A percentile compares a stretch with the other conserved stretches of the same genome.
phyloP scores from a whole-genome alignment of 2,329 filamentous ascomycete species.

The Trichoderma sp. region DNA sequence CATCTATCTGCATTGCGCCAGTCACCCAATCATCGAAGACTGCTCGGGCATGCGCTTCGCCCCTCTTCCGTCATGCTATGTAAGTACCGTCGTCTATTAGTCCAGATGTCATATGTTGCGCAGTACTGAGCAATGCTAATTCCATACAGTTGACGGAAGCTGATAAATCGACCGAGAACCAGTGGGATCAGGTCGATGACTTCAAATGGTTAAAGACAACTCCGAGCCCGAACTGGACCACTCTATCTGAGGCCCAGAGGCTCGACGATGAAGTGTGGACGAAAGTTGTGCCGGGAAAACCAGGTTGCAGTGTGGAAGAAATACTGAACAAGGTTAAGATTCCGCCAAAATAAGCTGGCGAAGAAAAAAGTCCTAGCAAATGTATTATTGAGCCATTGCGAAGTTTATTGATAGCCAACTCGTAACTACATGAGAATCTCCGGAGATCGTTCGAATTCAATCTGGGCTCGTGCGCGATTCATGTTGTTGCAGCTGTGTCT shows the following conservation, averaged over 20 bases:
- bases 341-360: slow-evolving; percentile 26
- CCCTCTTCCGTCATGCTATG: slow-evolving; percentile 68
- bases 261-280: slow-evolving; percentile 68
- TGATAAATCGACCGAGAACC: slow-evolving; percentile 54
- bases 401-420: not conserved
- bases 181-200: slow-evolving; percentile 91
- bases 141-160: slow-evolving; percentile 33
- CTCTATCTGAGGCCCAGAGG: slow-evolving; percentile 62
- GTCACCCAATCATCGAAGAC: slow-evolving; percentile 91
- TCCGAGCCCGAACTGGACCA: slow-evolving; percentile 83
- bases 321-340: slow-evolving; percentile 60
- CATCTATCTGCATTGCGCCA: slow-evolving; percentile 79
- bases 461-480: not conserved
- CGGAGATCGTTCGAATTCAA: not conserved
- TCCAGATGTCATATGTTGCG: not conserved
- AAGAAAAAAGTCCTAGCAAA: not conserved
- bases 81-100: slow-evolving; percentile 47
- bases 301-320: slow-evolving; percentile 63
- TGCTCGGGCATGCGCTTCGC: slow-evolving; percentile 79
- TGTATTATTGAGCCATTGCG: not conserved
- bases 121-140: not conserved
- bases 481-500: not conserved
- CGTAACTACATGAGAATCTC: not conserved
- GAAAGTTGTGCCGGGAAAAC: slow-evolving; percentile 64
- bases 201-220: slow-evolving; percentile 95